A percentile compares a stretch with the other conserved stretches of the same genome.
These are phyloP conservation scores for Aspergillus neoniger DNA, from an alignment of 2,329 filamentous ascomycete species.

Conservation along the genomic window DNA sequence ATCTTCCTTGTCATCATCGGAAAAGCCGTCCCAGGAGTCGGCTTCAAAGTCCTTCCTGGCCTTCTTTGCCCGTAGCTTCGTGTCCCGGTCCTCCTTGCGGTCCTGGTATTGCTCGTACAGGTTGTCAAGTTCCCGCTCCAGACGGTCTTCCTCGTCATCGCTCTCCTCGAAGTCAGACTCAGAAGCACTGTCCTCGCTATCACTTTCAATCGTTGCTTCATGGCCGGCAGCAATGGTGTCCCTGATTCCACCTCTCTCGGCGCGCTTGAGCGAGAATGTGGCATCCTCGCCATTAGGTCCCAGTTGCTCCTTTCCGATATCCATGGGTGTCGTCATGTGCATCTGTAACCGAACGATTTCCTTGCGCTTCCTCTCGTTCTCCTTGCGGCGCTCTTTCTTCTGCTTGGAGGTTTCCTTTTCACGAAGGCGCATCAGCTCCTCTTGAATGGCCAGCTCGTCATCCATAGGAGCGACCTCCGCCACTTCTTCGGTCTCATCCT, in stretches of 20 bases:
- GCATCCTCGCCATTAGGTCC: constrained; percentile 76
- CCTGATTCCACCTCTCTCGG: constrained; percentile 73
- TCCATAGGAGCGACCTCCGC: constrained; percentile 88
- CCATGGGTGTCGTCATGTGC: constrained; percentile 93
- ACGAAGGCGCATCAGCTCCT: constrained; percentile 79
- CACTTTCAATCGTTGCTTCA: constrained; percentile 66
- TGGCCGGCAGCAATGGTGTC: constrained; percentile 72
- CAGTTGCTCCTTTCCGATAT: constrained; percentile 88
- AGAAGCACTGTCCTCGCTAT: constrained; percentile 60
- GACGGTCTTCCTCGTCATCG: constrained; percentile 76
- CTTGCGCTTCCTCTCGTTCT: constrained; percentile 92
- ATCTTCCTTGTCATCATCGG: constrained; percentile 60
- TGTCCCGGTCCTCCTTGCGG: constrained; percentile 74
- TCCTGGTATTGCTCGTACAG: constrained; percentile 88
- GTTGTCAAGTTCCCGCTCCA: constrained; percentile 82
- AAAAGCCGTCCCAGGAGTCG: constrained; percentile 91
- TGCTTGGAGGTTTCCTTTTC: constrained; percentile 75
- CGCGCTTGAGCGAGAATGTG: constrained; percentile 81
- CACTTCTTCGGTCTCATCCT: constrained; percentile 67
- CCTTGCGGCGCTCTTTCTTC: constrained; percentile 79
- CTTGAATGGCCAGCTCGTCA: constrained; percentile 86
- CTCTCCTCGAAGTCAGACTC: constrained; percentile 62
- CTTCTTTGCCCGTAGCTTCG: constrained; percentile 89
- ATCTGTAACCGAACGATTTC: constrained; percentile 96
- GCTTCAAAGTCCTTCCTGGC: constrained; percentile 78